Evolutionary conservation across 1,284 basidiomycete species (phyloP), one percentile per base, ranked within the genome.

Genomic region (Ganoderma sp.): DNA sequence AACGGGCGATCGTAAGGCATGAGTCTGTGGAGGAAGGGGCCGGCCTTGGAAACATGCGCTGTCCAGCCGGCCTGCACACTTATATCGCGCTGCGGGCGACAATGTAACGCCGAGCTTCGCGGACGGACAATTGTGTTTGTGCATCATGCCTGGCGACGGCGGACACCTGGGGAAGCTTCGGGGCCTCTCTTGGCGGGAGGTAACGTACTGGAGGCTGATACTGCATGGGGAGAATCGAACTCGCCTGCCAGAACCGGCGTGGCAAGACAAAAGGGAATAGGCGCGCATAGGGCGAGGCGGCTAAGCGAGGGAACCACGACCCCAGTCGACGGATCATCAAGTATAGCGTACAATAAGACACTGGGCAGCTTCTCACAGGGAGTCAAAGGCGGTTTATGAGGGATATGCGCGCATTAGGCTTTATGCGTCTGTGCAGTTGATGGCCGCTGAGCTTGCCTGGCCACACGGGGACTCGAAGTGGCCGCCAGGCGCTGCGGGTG

Each of bases 21-120:
- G 59, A 45, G 37, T 60, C 67, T 63, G 64, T 72, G 67, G 66
- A 70, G 67, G 71, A 64, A 72, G 63, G 71, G 61, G 50, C 71
- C 71, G 17, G 71, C 69, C 71, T 69, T 67, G 69, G 39, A 58
- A 48, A 64, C 37, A 50, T 60, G 37, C 37, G 43, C 48, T 17
- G 54, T 42, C 68, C 42, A 52, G 34, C 58, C 37, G 43, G 60
- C n/a, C 25, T 34, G 41, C 56, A 61, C 70, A 72, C 71, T 70
- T 72, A 69, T 60, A 64, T 48, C 50, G 32, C 32, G 19, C 19
- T 41, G 58, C 61, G n/a, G 22, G 67, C 63, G 71, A 65, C 67
- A 64, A 58, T 58, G 61, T 32, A 59, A 25, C 50, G 28, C 59
- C 28, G 60, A 6, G 45, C 63, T 56, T 61, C 63, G 28, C 62